Conservation (phyloP, 2,329 filamentous ascomycete genomes). For the Epichloe amarillans region DNA sequence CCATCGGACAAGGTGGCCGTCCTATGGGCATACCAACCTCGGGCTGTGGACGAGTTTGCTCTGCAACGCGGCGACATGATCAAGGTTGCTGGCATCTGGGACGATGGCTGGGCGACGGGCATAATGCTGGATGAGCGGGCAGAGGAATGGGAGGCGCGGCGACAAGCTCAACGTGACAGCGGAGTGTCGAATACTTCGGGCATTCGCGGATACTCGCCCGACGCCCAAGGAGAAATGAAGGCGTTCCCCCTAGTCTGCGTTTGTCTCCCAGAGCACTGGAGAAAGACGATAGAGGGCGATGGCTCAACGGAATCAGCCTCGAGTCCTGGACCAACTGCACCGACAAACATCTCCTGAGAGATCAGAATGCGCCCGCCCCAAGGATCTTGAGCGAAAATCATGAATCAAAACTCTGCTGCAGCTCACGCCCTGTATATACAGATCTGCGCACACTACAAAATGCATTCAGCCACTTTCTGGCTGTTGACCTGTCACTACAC, state of each 20-base stretch:
- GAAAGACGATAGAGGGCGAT: slow-evolving; percentile 90
- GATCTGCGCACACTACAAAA: neutral
- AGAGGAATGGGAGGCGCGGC: slow-evolving; percentile 74
- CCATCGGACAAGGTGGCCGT: slow-evolving; percentile 81
- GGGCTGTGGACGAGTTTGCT: slow-evolving; percentile 83
- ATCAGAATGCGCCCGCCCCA: neutral
- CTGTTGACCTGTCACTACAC: neutral
- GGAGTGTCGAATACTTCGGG: slow-evolving; percentile 75
- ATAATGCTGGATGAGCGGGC: slow-evolving; percentile 69
- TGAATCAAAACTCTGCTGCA: neutral
- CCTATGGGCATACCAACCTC: slow-evolving; percentile 93
- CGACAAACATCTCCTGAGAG: slow-evolving; percentile 4
- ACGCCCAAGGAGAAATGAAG: slow-evolving; percentile 70
- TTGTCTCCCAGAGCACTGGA: slow-evolving; percentile 90
- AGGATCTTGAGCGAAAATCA: neutral
- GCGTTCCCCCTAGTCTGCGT: slow-evolving; percentile 91
- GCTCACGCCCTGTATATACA: slow-evolving; percentile 1
- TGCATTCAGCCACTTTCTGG: neutral
- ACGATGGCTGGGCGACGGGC: slow-evolving; percentile 96
- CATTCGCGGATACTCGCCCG: slow-evolving; percentile 47
- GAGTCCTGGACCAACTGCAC: slow-evolving; percentile 15
- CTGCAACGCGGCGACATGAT: slow-evolving; percentile 95
- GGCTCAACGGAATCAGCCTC: slow-evolving; percentile 52
- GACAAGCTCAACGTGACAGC: slow-evolving; percentile 74
- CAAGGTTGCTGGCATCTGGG: slow-evolving; percentile 97